A percentile compares a stretch with the other conserved stretches of the same genome.
Conservation (phyloP, 306 rosid genomes). For the Inga laurina region DNA sequence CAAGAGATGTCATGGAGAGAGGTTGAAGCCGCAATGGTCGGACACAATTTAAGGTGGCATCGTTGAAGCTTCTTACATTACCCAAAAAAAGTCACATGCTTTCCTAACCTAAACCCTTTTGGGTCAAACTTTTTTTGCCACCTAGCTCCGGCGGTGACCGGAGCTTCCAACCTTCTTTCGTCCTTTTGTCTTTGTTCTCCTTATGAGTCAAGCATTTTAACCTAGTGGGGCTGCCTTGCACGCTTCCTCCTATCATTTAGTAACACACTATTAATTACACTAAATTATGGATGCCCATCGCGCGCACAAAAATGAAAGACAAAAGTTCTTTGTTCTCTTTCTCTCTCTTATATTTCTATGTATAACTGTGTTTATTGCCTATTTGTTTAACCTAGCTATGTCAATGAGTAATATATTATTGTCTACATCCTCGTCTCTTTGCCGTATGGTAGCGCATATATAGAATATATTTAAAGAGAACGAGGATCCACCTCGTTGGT, state of each 20-base stretch:
- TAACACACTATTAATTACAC: background rate
- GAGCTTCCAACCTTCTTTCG: conserved; percentile 12
- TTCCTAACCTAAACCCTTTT: conserved; percentile 31
- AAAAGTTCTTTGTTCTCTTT: background rate
- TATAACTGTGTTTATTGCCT: background rate
- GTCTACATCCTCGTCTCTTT: background rate
- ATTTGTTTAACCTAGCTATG: background rate
- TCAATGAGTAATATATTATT: background rate
- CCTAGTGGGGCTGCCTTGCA: conserved; percentile 24
- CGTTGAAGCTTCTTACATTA: conserved; percentile 70
- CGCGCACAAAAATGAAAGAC: background rate
- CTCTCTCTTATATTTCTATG: background rate
- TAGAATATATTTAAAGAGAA: background rate
- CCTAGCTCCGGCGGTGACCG: conserved; percentile 30
- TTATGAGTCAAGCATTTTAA: conserved; percentile 37
- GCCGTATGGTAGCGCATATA: background rate
- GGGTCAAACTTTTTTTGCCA: conserved; percentile 53
- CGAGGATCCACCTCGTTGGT: conserved; percentile 33
- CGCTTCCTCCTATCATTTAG: background rate
- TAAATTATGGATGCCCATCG: background rate
- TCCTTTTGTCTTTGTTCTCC: conserved; percentile 12
- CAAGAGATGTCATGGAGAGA: conserved; percentile 23
- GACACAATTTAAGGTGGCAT: conserved; percentile 29
- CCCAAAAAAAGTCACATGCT: conserved; percentile 47
- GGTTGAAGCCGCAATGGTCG: conserved; percentile 53